These are phyloP conservation scores for Astrocystis sublimbata DNA, from an alignment of 495 filamentous ascomycete genomes.

Conservation along the genomic window DNA sequence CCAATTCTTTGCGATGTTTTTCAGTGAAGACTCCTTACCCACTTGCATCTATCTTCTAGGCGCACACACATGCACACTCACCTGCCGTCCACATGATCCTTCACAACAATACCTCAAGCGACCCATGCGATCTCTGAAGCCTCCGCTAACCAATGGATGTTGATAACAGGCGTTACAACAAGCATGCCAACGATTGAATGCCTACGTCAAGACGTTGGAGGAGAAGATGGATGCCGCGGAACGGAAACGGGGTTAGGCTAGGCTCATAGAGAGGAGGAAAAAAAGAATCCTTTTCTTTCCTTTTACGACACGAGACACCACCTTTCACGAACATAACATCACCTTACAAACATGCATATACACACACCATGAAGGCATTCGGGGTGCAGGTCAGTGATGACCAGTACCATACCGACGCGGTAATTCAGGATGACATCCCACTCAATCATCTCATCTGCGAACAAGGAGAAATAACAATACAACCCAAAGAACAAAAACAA, in stretches of 20 bases:
- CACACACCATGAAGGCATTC: neutral
- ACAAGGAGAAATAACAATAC: neutral
- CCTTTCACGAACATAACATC: too few species aligned
- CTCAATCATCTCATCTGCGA: conserved; percentile 1
- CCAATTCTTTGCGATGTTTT: conserved; percentile 20
- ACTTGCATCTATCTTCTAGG: neutral
- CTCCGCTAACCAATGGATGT: conserved; percentile 8
- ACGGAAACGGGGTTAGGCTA: conserved; percentile 48
- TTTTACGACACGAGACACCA: conserved; percentile 7
- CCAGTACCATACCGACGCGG: neutral
- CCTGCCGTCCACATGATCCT: conserved; percentile 13
- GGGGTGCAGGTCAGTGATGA: conserved; percentile 14
- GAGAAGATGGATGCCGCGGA: conserved; percentile 72
- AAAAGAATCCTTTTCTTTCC: neutral
- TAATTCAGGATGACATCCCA: neutral
- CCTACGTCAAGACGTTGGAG: conserved; percentile 79
- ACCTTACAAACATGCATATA: conserved; percentile 1
- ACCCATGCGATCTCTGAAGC: neutral
- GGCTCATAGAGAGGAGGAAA: conserved; percentile 33
- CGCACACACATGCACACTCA: neutral
- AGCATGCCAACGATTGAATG: conserved; percentile 81
- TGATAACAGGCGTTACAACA: conserved; percentile 77
- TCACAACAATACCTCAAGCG: neutral
- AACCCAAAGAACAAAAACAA: neutral
- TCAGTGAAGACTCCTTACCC: conserved; percentile 19